These are phyloP conservation scores for Kwoniella botswanensis DNA, from an alignment of 768 basidiomycete genomes.

Conservation along the genomic window DNA sequence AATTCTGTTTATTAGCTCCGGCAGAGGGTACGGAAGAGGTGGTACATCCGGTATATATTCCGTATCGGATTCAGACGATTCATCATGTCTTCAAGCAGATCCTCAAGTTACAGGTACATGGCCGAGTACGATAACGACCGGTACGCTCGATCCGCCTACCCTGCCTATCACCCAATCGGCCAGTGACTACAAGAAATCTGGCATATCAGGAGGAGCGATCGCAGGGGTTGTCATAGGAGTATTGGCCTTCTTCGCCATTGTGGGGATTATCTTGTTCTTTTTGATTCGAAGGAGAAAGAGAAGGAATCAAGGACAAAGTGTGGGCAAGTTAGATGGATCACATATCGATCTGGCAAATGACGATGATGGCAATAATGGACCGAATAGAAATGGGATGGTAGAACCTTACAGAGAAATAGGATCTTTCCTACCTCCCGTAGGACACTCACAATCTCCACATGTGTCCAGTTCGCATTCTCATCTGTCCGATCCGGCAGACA, in stretches of 20 bases:
- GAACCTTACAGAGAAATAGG: constrained; percentile 39
- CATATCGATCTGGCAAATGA: constrained; percentile 28
- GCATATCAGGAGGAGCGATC: constrained; percentile 35
- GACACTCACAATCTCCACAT: background rate
- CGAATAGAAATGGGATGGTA: constrained; percentile 26
- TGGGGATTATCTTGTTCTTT: constrained; percentile 28
- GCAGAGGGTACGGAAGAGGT: constrained; percentile 40
- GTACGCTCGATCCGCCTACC: constrained; percentile 32
- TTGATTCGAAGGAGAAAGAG: constrained; percentile 31
- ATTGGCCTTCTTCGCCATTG: constrained; percentile 25
- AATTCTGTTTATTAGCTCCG: constrained; percentile 10
- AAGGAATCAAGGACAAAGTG: background rate
- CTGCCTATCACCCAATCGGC: constrained; percentile 25
- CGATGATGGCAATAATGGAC: constrained; percentile 4
- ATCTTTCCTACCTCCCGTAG: constrained; percentile 8
- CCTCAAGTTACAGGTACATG: constrained; percentile 33
- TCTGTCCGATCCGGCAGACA: background rate
- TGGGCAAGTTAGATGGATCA: background rate
- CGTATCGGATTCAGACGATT: constrained; percentile 27
- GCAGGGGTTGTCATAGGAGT: constrained; percentile 48
- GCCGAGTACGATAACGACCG: constrained; percentile 40
- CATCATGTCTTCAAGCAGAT: constrained; percentile 24
- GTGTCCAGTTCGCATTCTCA: background rate
- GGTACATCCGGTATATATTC: constrained; percentile 45
- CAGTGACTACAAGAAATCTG: background rate